Evolutionary conservation across 2,329 filamentous ascomycete genomes (phyloP), one percentile per base, ranked within the genome.

Genomic region (Bertia moriformis): DNA sequence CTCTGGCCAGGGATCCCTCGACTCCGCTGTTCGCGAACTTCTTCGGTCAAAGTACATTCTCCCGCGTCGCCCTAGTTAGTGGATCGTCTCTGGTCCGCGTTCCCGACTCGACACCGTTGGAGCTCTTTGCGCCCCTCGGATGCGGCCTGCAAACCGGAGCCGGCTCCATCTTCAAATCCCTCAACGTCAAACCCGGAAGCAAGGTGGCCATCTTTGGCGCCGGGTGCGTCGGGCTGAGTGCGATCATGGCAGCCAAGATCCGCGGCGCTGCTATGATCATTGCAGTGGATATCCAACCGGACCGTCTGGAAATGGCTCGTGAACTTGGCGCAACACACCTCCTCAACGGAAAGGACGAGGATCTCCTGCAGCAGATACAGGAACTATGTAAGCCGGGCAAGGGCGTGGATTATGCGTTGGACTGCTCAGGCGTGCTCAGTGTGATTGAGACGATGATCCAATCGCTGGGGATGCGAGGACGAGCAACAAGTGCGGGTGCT

Each of bases 121-220:
- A 48, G 1, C 42, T 55, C 14, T 54, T 56, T 24, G 56, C 61
- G 4, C 59, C 61, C 2, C 47, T 66, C 15, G 61, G 61, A 1
- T 65, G 62, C 43, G 61, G 60, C 0, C 53, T 63, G 24, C 56
- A 58, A 50, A 64, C 62, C 3, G 62, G 61, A n/a, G 57, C 57
- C 5, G 61, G 60, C 14, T 55, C 62, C 1, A 53, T 65, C 3
- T n/a, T n/a, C n/a, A n/a, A n/a, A n/a, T n/a, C n/a, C n/a, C 44
- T 61, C 7, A 59, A 63, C 37, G 48, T 59, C 0, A 49, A 53
- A 15, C 40, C 48, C 2, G 44, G 40, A 2, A 44, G 47, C 4
- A 41, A 48, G 1, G 49, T 55, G 24, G 48, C 49, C 0, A 44
- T 64, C 1, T 51, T 62, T 2, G 62, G 62, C 0, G 48, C 56